Conservation (phyloP, 208 protist species). For the Leishmania arabica region DNA sequence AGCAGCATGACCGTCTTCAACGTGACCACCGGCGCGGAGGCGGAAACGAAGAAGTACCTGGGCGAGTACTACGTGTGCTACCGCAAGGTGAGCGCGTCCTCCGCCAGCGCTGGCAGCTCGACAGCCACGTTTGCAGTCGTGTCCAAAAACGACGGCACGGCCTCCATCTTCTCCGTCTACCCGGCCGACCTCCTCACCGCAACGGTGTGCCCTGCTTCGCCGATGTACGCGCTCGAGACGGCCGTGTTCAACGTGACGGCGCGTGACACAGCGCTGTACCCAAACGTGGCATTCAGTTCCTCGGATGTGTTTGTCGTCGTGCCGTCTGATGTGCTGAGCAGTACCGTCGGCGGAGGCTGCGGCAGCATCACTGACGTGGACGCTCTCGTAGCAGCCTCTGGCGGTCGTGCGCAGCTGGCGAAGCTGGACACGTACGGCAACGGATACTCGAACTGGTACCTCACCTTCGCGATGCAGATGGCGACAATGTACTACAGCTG, state of each 20-base stretch:
- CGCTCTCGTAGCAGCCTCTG: constrained; percentile 21
- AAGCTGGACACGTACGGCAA: constrained; percentile 37
- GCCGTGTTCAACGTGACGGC: constrained; percentile 64
- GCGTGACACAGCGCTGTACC: constrained; percentile 35
- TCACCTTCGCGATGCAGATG: constrained; percentile 48
- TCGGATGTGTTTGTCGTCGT: constrained; percentile 66
- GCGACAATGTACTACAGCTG: constrained; percentile 40
- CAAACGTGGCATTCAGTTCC: constrained; percentile 52
- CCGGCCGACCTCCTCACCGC: constrained; percentile 48
- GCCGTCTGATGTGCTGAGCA: constrained; percentile 13
- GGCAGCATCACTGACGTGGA: constrained; percentile 24
- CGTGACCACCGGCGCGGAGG: constrained; percentile 43
- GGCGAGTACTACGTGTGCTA: constrained; percentile 91
- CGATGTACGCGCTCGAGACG: constrained; percentile 61
- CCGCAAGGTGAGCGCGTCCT: constrained; percentile 27
- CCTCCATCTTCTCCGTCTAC: constrained; percentile 77
- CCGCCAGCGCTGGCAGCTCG: constrained; percentile 7
- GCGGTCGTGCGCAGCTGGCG: constrained; percentile 28
- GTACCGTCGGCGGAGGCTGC: constrained; percentile 14
- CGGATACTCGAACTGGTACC: constrained; percentile 62
- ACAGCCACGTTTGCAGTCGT: constrained; percentile 53
- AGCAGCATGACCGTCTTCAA: constrained; percentile 45
- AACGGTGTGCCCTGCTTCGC: constrained; percentile 30
- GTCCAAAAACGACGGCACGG: constrained; percentile 33
- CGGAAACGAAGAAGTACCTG: constrained; percentile 40